Conservation (phyloP, 306 rosid genomes). For the Luffa aegyptiaca region DNA sequence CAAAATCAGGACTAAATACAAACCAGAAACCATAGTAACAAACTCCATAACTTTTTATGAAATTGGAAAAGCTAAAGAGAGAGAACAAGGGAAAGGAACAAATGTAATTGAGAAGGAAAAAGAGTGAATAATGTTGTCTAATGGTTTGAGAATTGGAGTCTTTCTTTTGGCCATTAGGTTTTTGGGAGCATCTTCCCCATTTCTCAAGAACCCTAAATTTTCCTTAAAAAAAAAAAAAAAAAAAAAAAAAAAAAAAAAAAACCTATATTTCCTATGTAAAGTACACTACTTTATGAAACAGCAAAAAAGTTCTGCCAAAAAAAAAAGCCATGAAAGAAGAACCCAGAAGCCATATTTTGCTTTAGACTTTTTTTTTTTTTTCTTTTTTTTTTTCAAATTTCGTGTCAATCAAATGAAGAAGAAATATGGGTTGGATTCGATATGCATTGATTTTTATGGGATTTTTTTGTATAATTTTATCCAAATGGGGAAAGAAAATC, state of each 20-base stretch:
- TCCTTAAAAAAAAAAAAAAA: no score
- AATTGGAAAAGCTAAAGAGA: neutral
- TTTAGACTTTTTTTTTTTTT: neutral
- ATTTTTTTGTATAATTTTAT: neutral
- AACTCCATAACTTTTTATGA: neutral
- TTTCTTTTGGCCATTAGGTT: neutral
- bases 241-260: no score
- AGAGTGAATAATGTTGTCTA: neutral
- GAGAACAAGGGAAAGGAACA: neutral
- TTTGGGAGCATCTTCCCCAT: neutral
- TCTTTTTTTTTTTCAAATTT: neutral
- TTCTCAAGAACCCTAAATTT: neutral
- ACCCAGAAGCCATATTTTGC: neutral
- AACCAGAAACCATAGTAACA: neutral
- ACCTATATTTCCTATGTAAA: neutral
- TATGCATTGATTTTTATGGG: neutral
- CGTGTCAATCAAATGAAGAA: neutral
- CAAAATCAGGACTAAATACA: no score
- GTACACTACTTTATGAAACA: neutral
- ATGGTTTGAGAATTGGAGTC: neutral
- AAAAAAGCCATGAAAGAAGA: neutral
- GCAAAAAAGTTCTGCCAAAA: neutral
- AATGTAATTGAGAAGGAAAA: neutral
- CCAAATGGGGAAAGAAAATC: slow-evolving; percentile 8
- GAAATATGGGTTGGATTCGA: neutral